Conservation (phyloP, 106 monocot genomes). For the Allium cepa region DNA sequence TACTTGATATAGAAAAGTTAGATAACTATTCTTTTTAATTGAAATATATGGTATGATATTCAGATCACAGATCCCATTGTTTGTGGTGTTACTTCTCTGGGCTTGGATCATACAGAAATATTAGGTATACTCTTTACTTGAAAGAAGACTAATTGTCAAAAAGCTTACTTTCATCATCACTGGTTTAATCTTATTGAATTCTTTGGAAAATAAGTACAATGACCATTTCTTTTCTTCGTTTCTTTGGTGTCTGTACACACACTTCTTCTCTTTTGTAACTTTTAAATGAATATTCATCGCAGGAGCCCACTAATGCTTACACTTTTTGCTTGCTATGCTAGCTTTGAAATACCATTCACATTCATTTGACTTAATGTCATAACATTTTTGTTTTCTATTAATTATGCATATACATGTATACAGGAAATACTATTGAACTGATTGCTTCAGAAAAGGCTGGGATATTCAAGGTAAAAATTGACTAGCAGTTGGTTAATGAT, state of each 20-base stretch:
- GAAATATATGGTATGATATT: not conserved
- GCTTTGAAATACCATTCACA: not conserved
- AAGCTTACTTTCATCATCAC: no score
- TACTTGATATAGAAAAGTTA: no score
- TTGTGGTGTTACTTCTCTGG: constrained; percentile 68
- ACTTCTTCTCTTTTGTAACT: not conserved
- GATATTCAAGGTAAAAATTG: constrained; percentile 71
- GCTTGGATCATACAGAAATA: constrained; percentile 74
- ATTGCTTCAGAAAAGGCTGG: constrained; percentile 91
- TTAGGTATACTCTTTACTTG: constrained; percentile 32
- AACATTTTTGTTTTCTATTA: not conserved
- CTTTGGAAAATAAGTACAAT: no score
- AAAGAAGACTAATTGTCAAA: no score
- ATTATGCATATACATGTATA: constrained; percentile 2
- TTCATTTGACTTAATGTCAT: not conserved
- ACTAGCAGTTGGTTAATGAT: not conserved
- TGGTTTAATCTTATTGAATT: no score
- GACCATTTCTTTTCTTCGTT: no score
- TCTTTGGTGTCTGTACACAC: no score
- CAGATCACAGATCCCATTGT: constrained; percentile 68
- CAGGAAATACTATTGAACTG: constrained; percentile 72
- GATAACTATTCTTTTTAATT: no score
- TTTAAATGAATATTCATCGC: not conserved
- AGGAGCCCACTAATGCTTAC: not conserved
- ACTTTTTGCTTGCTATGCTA: not conserved